Evolutionary conservation across 768 basidiomycete species (phyloP), one percentile per base, ranked within the genome.

Genomic region (Phaffia tasmanica): DNA sequence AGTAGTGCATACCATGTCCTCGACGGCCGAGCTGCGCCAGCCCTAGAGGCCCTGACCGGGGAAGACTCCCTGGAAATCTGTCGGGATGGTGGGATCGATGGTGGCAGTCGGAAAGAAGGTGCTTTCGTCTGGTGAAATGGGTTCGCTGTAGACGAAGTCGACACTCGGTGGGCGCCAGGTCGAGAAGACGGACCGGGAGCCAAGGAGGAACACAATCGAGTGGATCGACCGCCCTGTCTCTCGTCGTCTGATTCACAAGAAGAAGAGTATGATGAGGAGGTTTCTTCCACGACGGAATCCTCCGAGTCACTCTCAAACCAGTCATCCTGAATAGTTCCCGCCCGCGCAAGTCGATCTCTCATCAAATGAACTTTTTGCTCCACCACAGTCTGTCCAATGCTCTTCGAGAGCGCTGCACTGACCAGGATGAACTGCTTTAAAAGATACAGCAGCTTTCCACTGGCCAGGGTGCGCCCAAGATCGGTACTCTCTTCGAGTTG

Each of bases 1-100:
- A 64, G 55, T 19, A 64, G 54, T 48, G 63, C 63, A 56, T 64
- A 64, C 63, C 63, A 64, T 1, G 54, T 56, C 30, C 63, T 23
- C 2, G 63, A 54, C 6, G 63, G 63, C 4, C 63, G 63, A 56
- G 63, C 63, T 7, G 30, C n/a, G 1, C 50, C 46, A 27, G n/a
- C 48, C 35, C 53, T 7, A 32, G 14, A 21, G 11, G 50, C 14
- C 19, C 46, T 15, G 63, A 55, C 21, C n/a, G 53, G 14, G 23
- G 25, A 14, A 32, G 53, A 18, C 50, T 23, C 6, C 46, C 19
- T 14, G 63, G 63, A 51, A 53, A 23, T 18, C 11, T 42, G 42
- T 46, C 63, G 63, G 27, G 63, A 64, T 3, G 63, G 42, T 1
- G 63, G 63, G 9, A 46, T 54, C 27, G 63, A 64, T 15, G 63